Base-by-base conservation (phyloP, 2,329 filamentous ascomycete species). In the Cordyceps javanica region DNA sequence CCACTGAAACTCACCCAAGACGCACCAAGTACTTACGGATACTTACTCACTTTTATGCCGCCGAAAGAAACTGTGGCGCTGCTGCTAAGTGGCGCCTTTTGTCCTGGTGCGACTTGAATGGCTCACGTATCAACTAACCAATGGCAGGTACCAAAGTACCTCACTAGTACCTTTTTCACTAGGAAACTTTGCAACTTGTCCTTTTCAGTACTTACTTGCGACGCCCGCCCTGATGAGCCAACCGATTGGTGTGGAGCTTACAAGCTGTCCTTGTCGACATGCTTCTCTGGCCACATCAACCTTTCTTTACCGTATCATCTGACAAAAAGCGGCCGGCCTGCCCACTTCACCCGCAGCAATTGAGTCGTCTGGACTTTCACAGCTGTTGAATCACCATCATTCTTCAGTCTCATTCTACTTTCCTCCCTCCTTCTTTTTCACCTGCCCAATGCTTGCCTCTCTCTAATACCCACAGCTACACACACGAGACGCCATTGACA, bases 101-200 rank as follows among this genome's bases (percentile, higher is more conserved):
- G n/a, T n/a, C n/a, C n/a, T n/a, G n/a, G n/a, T n/a, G n/a, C n/a
- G n/a, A n/a, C n/a, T n/a, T n/a, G n/a, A n/a, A n/a, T n/a, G n/a
- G n/a, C n/a, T n/a, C n/a, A n/a, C n/a, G n/a, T n/a, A n/a, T n/a
- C n/a, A n/a, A n/a, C n/a, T n/a, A n/a, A n/a, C n/a, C n/a, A 21
- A 34, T 34, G 38, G 36, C 16, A 44, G 38, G 38, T 54, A 54
- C 51, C n/a, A 19, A 54, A 30, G 51, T 54, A 54, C 39, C 51
- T 34, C 28, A 5, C 51, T 34, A 54, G 51, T 54, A 54, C 38
- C 38, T 5, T 26, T 34, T 44, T 26, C 51, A 32, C 51, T 30
- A 54, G 32, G 39, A 55, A 49, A 53, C 49, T 42, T 41, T 66
- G 65, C 65, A 70, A 72, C 61, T 70, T 72, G 70, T 72, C 70